A percentile compares a stretch with the other conserved stretches of the same genome.
These are phyloP conservation scores for Eustoma russellianum DNA, from an alignment of 257 asterid genomes.

Conservation along the genomic window DNA sequence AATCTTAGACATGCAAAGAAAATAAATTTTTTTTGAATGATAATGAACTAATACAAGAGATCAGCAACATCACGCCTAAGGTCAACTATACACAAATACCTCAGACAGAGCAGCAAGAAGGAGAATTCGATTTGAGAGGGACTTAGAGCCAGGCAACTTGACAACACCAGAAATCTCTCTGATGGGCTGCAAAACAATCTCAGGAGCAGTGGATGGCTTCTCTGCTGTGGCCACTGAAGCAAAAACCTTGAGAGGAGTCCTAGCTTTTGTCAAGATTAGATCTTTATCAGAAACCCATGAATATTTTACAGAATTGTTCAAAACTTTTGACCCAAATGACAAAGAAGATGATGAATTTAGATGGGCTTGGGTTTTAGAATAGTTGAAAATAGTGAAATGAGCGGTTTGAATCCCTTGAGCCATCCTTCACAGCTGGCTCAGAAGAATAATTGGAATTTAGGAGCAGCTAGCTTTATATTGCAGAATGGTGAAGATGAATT, in stretches of 20 bases:
- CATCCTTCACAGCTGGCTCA: slow-evolving; percentile 27
- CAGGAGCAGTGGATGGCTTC: slow-evolving; percentile 65
- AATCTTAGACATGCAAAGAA: too few relatives aligned
- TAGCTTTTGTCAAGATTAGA: slow-evolving; percentile 27
- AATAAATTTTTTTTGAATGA: too few relatives aligned
- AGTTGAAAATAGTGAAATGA: slow-evolving; percentile 22
- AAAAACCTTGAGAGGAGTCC: slow-evolving; percentile 28
- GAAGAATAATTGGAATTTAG: slow-evolving; percentile 3
- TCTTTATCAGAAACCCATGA: slow-evolving; percentile 34
- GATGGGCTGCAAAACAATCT: slow-evolving; percentile 80
- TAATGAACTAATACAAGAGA: too few relatives aligned
- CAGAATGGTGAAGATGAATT: too few relatives aligned
- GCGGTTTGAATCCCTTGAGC: slow-evolving; percentile 36
- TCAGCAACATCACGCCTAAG: too few relatives aligned
- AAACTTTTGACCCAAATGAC: slow-evolving; percentile 36
- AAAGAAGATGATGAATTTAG: slow-evolving; percentile 39
- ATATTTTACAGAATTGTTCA: slow-evolving; percentile 29
- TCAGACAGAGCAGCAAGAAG: slow-evolving; percentile 93
- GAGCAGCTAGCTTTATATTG: neutral
- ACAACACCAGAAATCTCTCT: slow-evolving; percentile 78
- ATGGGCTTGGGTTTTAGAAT: slow-evolving; percentile 22
- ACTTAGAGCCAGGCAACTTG: slow-evolving; percentile 92
- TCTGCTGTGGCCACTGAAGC: slow-evolving; percentile 68
- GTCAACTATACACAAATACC: slow-evolving; percentile 26
- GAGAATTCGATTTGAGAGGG: slow-evolving; percentile 86